A percentile compares a stretch with the other conserved stretches of the same genome.
Conservation (phyloP, 208 protist genomes). For the Acanthamoeba castellanii region DNA sequence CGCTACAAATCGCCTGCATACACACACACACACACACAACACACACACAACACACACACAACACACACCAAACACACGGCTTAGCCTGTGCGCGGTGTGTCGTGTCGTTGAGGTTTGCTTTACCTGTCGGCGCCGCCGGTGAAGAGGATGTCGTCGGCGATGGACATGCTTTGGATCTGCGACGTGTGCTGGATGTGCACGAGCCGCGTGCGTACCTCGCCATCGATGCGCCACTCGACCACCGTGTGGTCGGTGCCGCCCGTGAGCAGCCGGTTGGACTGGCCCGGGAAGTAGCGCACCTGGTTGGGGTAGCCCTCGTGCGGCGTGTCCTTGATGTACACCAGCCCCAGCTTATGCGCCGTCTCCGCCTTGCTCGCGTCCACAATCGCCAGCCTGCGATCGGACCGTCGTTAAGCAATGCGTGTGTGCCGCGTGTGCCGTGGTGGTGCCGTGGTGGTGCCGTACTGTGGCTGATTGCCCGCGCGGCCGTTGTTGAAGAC, state of each 20-base stretch:
- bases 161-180: conserved; percentile 31
- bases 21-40: too few species aligned
- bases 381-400: not conserved
- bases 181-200: conserved; percentile 14
- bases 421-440: not conserved
- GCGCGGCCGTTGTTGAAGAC: conserved; percentile 2
- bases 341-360: conserved; percentile 11
- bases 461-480: conserved; percentile 21
- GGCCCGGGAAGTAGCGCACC: conserved; percentile 47
- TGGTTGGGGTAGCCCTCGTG: conserved; percentile 34
- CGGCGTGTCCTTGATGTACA: conserved; percentile 25
- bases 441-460: not conserved
- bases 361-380: conserved; percentile 43
- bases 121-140: conserved; percentile 12
- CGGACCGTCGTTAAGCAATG: not conserved
- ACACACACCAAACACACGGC: too few species aligned
- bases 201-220: conserved; percentile 18
- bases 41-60: not conserved
- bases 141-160: conserved; percentile 12
- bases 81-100: not conserved
- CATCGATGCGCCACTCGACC: conserved; percentile 15
- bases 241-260: conserved; percentile 38
- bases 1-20: not conserved
- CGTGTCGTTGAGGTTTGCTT: not conserved
- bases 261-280: conserved; percentile 29